Conservation (phyloP, 2,329 filamentous ascomycete species). For the Dothiorella sarmentorum region DNA sequence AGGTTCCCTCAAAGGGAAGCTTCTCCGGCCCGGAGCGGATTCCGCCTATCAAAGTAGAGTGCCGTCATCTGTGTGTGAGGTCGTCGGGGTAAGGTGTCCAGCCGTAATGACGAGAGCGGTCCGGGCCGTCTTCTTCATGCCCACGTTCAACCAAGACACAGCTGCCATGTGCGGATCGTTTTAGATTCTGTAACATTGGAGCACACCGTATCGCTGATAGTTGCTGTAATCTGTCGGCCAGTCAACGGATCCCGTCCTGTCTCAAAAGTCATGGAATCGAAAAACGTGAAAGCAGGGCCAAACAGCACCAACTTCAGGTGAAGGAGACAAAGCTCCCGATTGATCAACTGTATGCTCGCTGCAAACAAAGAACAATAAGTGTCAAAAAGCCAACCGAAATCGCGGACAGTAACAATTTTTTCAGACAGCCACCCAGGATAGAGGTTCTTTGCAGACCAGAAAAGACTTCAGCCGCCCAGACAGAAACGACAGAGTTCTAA, state of each 20-base stretch:
- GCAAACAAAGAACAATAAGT: background rate
- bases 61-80: background rate
- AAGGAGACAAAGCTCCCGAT: slow-evolving; percentile 1
- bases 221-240: slow-evolving; percentile 9
- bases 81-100: background rate
- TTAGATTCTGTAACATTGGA: slow-evolving; percentile 12
- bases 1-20: background rate
- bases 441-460: slow-evolving; percentile 11
- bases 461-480: slow-evolving; percentile 10
- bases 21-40: background rate
- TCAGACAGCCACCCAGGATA: slow-evolving; percentile 15
- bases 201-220: slow-evolving; percentile 13
- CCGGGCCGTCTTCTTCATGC: slow-evolving; percentile 6
- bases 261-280: background rate
- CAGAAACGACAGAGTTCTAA: slow-evolving; percentile 16
- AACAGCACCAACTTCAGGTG: background rate
- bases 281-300: background rate
- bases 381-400: slow-evolving; percentile 12
- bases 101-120: slow-evolving; percentile 1
- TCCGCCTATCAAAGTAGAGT: background rate
- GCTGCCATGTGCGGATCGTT: slow-evolving; percentile 3
- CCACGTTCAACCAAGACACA: slow-evolving; percentile 12
- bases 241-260: slow-evolving; percentile 13
- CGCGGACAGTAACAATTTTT: slow-evolving; percentile 9
- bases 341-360: slow-evolving; percentile 13